Evolutionary conservation across 176 grass and related monocot species (phyloP), one percentile per base, ranked within the genome.

Genomic region (Rhynchospora tenuis): DNA sequence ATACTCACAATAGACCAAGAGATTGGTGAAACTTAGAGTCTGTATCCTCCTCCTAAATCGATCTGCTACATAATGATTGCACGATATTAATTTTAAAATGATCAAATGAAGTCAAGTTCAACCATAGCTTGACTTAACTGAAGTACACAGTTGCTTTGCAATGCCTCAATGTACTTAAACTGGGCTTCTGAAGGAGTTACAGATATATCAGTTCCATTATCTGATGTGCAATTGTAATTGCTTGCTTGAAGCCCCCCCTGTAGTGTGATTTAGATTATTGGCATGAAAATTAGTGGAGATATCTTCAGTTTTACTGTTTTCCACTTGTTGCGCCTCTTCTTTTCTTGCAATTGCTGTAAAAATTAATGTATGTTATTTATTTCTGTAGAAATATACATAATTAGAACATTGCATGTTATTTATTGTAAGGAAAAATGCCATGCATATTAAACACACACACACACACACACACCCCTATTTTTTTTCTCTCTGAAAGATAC

Each of bases 121-220:
- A 93, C 86, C 88, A 93, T 93, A 15, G 88, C 87, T 80, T 91
- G 92, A 3, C 92, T 84, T 6, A 91, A 87, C 74, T 94, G 89
- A 62, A 94, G 85, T 72, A 89, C 86, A 85, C 85, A 89, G 81
- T 83, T 94, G 38, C 91, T 84, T 57, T 88, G 88, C 33, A 14
- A 13, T 12, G 13, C 33, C 13, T 16, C 7, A 19, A 61, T 61
- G 16, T 3, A 17, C 14, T 55, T 55, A 55, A 55, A 55, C 16
- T 55, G 52, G 16, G 52, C 52, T 15, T 15, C 52, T 55, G 52
- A 55, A 55, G 14, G 16, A 55, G 52, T 2, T 15, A 55, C 52
- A 17, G 52, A 55, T 55, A 15, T 55, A 11, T 15, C 52, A 55
- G 52, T 55, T 61, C 9, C 59, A 61, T 61, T 5, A 23, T 24